Percentiles rank a stretch among this genome's conserved stretches.
phyloP scores from a whole-genome alignment of 805 yeast genomes.

The Lipomyces yamanashiensis region DNA sequence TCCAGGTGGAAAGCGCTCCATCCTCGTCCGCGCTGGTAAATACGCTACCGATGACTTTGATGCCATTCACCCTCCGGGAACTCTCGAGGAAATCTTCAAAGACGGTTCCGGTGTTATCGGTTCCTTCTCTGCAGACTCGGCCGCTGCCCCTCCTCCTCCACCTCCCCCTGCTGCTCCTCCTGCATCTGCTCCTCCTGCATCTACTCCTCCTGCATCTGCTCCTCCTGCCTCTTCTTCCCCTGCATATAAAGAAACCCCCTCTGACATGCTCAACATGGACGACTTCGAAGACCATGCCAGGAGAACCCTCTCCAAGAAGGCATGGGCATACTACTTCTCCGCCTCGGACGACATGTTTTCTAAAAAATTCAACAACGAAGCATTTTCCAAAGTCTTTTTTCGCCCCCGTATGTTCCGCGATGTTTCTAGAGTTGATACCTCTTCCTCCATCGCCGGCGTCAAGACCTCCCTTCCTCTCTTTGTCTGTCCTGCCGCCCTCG shows the following conservation, averaged over 20 bases:
- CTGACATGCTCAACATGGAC: constrained; percentile 58
- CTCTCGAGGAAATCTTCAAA: constrained; percentile 38
- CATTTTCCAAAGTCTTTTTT: constrained; percentile 52
- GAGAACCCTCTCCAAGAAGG: constrained; percentile 71
- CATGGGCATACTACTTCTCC: constrained; percentile 75
- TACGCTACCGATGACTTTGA: constrained; percentile 52
- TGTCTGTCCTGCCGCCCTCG: constrained; percentile 52
- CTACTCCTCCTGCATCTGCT: constrained; percentile 5
- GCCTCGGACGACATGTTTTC: constrained; percentile 58
- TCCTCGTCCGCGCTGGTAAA: constrained; percentile 55
- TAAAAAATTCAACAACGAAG: constrained; percentile 51
- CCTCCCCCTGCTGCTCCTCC: not conserved
- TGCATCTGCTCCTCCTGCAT: constrained; percentile 1
- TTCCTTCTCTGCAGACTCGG: not conserved
- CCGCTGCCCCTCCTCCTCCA: not conserved
- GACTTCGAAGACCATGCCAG: constrained; percentile 90
- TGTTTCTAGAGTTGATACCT: constrained; percentile 49
- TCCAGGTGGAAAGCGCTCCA: constrained; percentile 58
- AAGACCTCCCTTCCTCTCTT: constrained; percentile 53
- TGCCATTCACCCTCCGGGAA: constrained; percentile 41
- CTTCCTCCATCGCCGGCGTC: constrained; percentile 57
- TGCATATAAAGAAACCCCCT: constrained; percentile 29
- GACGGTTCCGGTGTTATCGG: constrained; percentile 18
- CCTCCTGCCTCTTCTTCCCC: not conserved
- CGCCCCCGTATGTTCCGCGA: constrained; percentile 52